A percentile compares a stretch with the other conserved stretches of the same genome.
These are phyloP conservation scores for Aurinia saxatilis DNA, from an alignment of 345 rosid species.

Conservation along the genomic window DNA sequence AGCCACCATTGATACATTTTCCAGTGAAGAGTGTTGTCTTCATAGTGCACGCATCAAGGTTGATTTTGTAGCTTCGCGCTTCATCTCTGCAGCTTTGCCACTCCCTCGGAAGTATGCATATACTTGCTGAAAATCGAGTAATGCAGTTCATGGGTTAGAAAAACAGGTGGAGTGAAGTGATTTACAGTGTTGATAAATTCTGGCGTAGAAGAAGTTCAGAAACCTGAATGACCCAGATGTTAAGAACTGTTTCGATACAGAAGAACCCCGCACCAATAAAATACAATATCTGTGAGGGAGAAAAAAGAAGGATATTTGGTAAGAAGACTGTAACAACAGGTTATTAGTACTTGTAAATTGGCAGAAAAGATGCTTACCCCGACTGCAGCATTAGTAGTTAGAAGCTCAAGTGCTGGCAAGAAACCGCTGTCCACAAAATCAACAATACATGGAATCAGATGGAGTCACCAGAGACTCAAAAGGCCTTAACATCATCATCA, in stretches of 20 bases:
- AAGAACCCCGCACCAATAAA: slow-evolving; percentile 76
- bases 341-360: neutral
- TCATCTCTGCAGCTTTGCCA: slow-evolving; percentile 84
- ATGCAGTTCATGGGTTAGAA: neutral
- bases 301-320: neutral
- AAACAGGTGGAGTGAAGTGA: neutral
- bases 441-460: slow-evolving; percentile 17
- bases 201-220: slow-evolving; percentile 6
- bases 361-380: slow-evolving; percentile 47
- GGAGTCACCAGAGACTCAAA: neutral
- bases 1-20: slow-evolving; percentile 17
- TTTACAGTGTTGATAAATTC: neutral
- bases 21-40: slow-evolving; percentile 14
- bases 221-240: slow-evolving; percentile 99
- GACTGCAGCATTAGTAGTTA: slow-evolving; percentile 41
- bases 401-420: slow-evolving; percentile 79
- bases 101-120: slow-evolving; percentile 89
- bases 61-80: slow-evolving; percentile 58
- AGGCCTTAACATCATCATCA: neutral
- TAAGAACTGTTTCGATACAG: slow-evolving; percentile 65
- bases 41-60: slow-evolving; percentile 66
- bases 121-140: slow-evolving; percentile 63
- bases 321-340: neutral
- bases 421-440: slow-evolving; percentile 59
- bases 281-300: slow-evolving; percentile 58